Evolutionary conservation across 768 basidiomycete species (phyloP).

Genomic region (Russula lepida): DNA sequence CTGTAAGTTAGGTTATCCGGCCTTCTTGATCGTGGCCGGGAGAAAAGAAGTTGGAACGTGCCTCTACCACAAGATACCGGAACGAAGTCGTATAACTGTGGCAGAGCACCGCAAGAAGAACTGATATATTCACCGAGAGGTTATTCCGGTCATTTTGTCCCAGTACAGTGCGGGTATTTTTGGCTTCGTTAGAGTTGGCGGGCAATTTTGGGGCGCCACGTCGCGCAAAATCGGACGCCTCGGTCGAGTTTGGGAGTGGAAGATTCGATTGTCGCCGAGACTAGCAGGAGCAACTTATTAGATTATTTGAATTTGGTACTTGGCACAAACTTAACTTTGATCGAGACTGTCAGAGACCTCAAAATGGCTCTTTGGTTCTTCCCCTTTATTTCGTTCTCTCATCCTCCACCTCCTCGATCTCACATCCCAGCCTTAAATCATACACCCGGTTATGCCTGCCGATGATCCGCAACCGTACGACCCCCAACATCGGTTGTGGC

Average conservation of each 20-base stretch:
- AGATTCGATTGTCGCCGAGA: no score
- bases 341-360: not conserved
- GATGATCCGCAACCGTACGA: not conserved
- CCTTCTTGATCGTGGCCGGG: no score
- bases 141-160: not conserved
- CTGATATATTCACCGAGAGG: not conserved
- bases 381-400: not conserved
- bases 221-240: not conserved
- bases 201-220: no score
- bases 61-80: not conserved
- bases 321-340: no score
- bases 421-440: not conserved
- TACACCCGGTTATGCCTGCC: not conserved
- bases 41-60: no score
- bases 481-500: slow-evolving; percentile 6
- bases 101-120: not conserved
- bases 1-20: no score
- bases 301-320: no score
- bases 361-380: not conserved
- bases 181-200: no score
- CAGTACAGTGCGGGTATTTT: not conserved
- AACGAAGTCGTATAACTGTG: not conserved
- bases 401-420: not conserved
- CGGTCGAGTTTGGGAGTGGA: no score
- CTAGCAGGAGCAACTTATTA: no score